phyloP scores from a whole-genome alignment of 1,284 basidiomycete species.

The Melampsora americana region DNA sequence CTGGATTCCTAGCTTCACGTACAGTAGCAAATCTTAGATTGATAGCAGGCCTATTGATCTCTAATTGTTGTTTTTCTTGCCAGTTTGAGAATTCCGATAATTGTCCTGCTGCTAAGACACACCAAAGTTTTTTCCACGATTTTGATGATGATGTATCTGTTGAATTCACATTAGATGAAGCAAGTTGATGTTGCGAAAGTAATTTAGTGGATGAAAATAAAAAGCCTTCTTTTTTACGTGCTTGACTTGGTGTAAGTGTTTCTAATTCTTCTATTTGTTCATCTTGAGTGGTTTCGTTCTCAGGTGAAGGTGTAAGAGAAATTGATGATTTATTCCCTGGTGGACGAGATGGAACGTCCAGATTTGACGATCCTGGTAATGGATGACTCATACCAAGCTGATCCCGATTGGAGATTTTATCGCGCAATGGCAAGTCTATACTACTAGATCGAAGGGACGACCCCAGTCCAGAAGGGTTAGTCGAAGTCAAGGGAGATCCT shows the following conservation, averaged over 20 bases:
- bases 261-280: neutral
- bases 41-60: slow-evolving; percentile 46
- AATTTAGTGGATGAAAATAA: slow-evolving; percentile 25
- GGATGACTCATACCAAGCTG: no score
- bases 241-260: neutral
- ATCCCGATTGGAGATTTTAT: no score
- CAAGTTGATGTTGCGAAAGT: neutral
- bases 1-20: slow-evolving; percentile 47
- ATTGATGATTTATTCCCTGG: no score
- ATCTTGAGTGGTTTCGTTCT: neutral
- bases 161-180: slow-evolving; percentile 15
- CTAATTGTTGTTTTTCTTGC: slow-evolving; percentile 1
- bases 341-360: no score
- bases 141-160: neutral
- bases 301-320: no score
- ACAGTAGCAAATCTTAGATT: slow-evolving; percentile 53
- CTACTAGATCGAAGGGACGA: neutral
- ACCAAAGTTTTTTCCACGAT: slow-evolving; percentile 39
- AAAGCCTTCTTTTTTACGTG: slow-evolving; percentile 30
- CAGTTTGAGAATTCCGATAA: slow-evolving; percentile 14
- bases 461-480: neutral
- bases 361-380: no score
- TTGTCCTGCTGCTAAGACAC: slow-evolving; percentile 20
- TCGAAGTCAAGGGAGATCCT: neutral
- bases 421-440: neutral